phyloP scores from a whole-genome alignment of 805 yeast species.

The Spathaspora hagerdaliae region DNA sequence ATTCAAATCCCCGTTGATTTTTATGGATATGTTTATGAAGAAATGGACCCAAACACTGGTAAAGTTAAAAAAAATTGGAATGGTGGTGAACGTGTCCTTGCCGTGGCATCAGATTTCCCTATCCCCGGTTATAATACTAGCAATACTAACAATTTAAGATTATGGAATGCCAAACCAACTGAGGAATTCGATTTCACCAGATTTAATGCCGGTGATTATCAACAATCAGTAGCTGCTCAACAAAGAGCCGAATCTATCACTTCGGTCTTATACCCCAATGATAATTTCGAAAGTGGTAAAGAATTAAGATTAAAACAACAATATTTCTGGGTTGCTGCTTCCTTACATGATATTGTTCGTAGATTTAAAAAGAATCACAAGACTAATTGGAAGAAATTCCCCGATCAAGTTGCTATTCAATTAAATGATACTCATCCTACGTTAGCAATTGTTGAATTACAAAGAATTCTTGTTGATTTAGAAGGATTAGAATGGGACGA shows the following conservation, averaged over 20 bases:
- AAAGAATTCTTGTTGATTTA: slow-evolving; percentile 78
- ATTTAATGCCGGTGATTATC: slow-evolving; percentile 89
- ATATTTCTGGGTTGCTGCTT: slow-evolving; percentile 95
- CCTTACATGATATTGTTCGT: slow-evolving; percentile 85
- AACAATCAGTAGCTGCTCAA: slow-evolving; percentile 76
- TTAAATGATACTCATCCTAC: slow-evolving; percentile 95
- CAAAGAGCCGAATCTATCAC: slow-evolving; percentile 90
- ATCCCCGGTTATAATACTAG: slow-evolving; percentile 84
- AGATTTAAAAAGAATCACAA: slow-evolving; percentile 74
- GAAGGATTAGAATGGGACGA: slow-evolving; percentile 78
- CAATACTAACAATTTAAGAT: slow-evolving; percentile 82
- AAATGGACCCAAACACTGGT: slow-evolving; percentile 50
- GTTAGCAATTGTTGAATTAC: slow-evolving; percentile 83
- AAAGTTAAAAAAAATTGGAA: slow-evolving; percentile 64
- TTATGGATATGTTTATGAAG: slow-evolving; percentile 72
- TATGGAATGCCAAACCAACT: slow-evolving; percentile 89
- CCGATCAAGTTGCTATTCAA: slow-evolving; percentile 87
- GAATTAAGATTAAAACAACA: slow-evolving; percentile 92
- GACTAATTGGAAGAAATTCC: slow-evolving; percentile 75
- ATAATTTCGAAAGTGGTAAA: slow-evolving; percentile 86
- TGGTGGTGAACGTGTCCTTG: slow-evolving; percentile 86
- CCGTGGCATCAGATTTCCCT: slow-evolving; percentile 89
- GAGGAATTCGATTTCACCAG: slow-evolving; percentile 87
- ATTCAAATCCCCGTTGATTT: slow-evolving; percentile 88
- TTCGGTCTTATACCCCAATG: slow-evolving; percentile 90